Evolutionary conservation across 1,284 basidiomycete genomes (phyloP), one percentile per base, ranked within the genome.

Genomic region (Ustilago hordei): DNA sequence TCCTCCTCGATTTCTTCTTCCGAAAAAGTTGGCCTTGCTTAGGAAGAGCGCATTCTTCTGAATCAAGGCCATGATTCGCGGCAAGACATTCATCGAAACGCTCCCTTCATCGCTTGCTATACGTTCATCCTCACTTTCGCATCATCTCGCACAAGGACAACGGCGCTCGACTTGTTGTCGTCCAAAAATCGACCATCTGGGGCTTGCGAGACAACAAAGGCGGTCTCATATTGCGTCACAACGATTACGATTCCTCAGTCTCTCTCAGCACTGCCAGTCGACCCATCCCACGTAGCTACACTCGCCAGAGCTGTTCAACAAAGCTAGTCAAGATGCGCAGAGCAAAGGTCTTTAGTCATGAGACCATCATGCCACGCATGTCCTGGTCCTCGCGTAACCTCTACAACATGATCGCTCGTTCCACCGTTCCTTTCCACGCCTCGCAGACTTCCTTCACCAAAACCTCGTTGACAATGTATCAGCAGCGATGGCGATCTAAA

Each of bases 401-500:
- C 15, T 95, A 91, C 89, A 93, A 93, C 86, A 88, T 94, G 57
- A 88, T 54, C 89, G 90, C 45, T 84, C 89, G 38, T 83, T 89
- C 84, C 17, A 72, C 78, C 19, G 77, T 76, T 3, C 80, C 80
- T 28, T 67, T 72, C 36, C 68, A 80, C 39, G 78, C 78, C 19
- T 81, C 86, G 2, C 89, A 91, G 55, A 88, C 88, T 19, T 84
- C 87, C 41, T 95, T 94, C 87, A 91, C 88, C 63, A 87, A 88
- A 60, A 89, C 91, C 4, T 87, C 87, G 68, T 86, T 89, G 64
- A 92, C 93, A 0, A 90, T 98, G 57, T 98, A 93, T 88, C 93
- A 97, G 87, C 93, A 98, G 85, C 92, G 95, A 45, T 98, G 95
- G 93, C 89, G 89, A 31, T 91, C 94, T 17, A 98, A 98, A 87